phyloP scores from a whole-genome alignment of 2,329 filamentous ascomycete species.

The Talaromyces marneffei region DNA sequence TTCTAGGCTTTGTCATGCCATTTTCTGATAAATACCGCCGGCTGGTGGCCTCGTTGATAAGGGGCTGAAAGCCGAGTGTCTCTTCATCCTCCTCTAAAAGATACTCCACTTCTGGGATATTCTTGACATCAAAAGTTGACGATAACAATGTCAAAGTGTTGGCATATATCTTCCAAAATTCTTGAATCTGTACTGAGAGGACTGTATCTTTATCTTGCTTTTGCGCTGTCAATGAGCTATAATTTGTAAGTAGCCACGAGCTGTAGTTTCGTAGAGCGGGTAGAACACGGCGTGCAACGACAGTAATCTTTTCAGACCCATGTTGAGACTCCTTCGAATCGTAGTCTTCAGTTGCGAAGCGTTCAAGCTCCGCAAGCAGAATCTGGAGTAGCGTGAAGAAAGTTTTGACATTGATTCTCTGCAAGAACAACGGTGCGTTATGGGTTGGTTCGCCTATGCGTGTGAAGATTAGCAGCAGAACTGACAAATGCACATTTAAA shows the following conservation, averaged over 20 bases:
- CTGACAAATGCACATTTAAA: background rate
- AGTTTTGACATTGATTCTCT: conserved; percentile 72
- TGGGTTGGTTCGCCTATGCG: conserved; percentile 45
- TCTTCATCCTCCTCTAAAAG: conserved; percentile 64
- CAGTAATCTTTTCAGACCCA: conserved; percentile 48
- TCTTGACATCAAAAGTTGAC: conserved; percentile 53
- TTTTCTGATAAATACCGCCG: conserved; percentile 48
- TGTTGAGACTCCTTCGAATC: conserved; percentile 36
- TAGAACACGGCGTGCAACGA: conserved; percentile 55
- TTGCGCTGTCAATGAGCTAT: conserved; percentile 50
- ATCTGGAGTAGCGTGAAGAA: conserved; percentile 66
- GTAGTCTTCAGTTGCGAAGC: conserved; percentile 46
- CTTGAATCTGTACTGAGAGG: conserved; percentile 53
- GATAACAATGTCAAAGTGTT: conserved; percentile 55
- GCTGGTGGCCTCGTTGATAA: conserved; percentile 46
- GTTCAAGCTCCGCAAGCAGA: conserved; percentile 63
- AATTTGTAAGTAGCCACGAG: conserved; percentile 58
- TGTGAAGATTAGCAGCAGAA: background rate
- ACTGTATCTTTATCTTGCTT: conserved; percentile 45
- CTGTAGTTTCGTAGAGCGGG: conserved; percentile 63
- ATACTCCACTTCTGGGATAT: conserved; percentile 54
- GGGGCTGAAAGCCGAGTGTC: conserved; percentile 59
- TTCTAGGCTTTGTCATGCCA: conserved; percentile 46
- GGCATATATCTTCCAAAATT: conserved; percentile 63
- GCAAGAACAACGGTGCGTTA: conserved; percentile 52